A percentile compares a stretch with the other conserved stretches of the same genome.
These are phyloP conservation scores for Fragaria iinumae DNA, from an alignment of 306 rosid genomes.

Conservation along the genomic window DNA sequence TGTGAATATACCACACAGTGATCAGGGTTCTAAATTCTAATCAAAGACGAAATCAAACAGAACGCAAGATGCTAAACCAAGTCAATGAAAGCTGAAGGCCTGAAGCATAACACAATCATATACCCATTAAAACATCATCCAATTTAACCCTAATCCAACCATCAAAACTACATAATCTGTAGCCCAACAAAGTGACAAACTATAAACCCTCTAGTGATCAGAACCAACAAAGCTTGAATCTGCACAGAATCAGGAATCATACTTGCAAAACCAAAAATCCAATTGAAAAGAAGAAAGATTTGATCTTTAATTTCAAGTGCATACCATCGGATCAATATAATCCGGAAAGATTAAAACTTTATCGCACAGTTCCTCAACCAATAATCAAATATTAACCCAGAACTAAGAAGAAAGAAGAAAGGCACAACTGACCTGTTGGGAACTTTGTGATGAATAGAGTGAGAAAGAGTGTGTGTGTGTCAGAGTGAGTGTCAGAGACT, in stretches of 20 bases:
- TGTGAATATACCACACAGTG: background rate
- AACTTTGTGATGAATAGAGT: too few relatives aligned
- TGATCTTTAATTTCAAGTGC: background rate
- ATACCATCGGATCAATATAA: background rate
- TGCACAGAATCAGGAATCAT: background rate
- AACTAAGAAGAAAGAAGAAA: too few relatives aligned
- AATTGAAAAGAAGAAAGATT: background rate
- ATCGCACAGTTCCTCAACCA: background rate
- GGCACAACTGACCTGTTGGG: too few relatives aligned
- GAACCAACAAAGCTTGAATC: background rate
- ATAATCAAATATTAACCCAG: too few relatives aligned
- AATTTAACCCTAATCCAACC: background rate
- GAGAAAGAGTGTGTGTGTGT: too few relatives aligned
- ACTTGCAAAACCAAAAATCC: background rate
- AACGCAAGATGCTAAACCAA: background rate
- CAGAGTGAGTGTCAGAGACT: too few relatives aligned
- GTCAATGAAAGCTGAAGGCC: background rate
- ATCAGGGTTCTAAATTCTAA: background rate
- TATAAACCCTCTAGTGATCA: background rate
- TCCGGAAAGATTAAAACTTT: background rate
- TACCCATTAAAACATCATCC: background rate
- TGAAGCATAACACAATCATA: background rate
- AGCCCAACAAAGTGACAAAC: background rate
- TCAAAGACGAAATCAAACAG: background rate
- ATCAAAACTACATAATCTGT: background rate